These are phyloP conservation scores for Didymella pinodella DNA, from an alignment of 2,329 filamentous ascomycete species.

Conservation along the genomic window DNA sequence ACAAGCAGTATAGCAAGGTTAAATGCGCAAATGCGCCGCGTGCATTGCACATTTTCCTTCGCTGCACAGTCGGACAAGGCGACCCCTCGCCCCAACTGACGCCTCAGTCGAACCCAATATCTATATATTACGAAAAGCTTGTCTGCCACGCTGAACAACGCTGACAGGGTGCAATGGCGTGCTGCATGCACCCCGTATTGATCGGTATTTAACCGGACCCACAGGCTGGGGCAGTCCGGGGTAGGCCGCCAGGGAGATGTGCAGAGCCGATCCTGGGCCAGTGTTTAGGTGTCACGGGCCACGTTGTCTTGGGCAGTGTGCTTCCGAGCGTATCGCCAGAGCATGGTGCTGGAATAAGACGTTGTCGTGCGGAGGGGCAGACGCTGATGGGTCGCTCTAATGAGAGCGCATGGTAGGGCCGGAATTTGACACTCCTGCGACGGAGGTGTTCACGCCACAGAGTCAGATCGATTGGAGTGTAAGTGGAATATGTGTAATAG, in stretches of 20 bases:
- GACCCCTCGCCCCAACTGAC: slow-evolving; percentile 13
- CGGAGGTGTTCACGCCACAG: neutral
- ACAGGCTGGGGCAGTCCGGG: slow-evolving; percentile 5
- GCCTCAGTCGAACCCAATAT: slow-evolving; percentile 18
- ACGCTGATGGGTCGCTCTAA: neutral
- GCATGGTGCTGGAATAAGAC: neutral
- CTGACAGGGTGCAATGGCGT: slow-evolving; percentile 6
- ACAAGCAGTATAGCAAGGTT: neutral
- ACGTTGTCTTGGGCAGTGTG: neutral
- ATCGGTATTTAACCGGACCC: slow-evolving; percentile 19
- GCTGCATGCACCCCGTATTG: slow-evolving; percentile 19
- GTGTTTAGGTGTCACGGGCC: neutral
- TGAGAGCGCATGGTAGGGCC: neutral
- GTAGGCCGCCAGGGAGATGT: neutral
- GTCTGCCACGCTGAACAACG: slow-evolving; percentile 1
- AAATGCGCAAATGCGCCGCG: neutral
- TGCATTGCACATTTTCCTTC: neutral
- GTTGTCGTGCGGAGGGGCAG: neutral
- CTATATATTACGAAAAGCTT: slow-evolving; percentile 13
- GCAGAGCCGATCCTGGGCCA: neutral
- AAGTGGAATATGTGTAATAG: neutral
- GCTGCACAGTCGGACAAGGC: neutral
- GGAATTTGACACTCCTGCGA: neutral
- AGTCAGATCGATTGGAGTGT: neutral
- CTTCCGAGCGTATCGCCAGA: neutral